phyloP scores from a whole-genome alignment of 352 stramenopile genomes.

The Pythium folliculosum region DNA sequence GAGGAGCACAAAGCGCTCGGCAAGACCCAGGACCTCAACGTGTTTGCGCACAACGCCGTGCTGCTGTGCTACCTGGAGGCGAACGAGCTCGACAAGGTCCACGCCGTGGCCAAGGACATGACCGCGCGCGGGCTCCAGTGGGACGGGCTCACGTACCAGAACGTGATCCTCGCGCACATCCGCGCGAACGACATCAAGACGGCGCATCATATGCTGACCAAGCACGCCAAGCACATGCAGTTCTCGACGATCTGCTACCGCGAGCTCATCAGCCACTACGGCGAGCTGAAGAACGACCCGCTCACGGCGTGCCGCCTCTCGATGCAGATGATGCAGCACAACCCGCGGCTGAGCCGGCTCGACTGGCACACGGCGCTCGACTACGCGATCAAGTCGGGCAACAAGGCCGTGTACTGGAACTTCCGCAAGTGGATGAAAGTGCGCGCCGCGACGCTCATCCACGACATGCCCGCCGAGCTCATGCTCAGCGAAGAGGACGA shows the following conservation, averaged over 20 bases:
- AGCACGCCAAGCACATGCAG: constrained; percentile 69
- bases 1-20: constrained; percentile 36
- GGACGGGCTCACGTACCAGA: constrained; percentile 72
- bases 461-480: constrained; percentile 59
- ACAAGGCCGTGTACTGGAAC: constrained; percentile 82
- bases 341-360: constrained; percentile 68
- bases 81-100: constrained; percentile 57
- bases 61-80: constrained; percentile 58
- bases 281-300: constrained; percentile 60
- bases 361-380: constrained; percentile 81
- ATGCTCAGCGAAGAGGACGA: constrained; percentile 51
- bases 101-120: constrained; percentile 59
- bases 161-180: constrained; percentile 64
- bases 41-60: constrained; percentile 74
- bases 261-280: constrained; percentile 67
- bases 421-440: constrained; percentile 88
- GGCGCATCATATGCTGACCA: constrained; percentile 65
- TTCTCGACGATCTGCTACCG: constrained; percentile 77
- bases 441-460: constrained; percentile 52
- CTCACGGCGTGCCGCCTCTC: constrained; percentile 64
- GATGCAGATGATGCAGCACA: constrained; percentile 89
- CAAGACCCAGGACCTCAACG: constrained; percentile 46
- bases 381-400: constrained; percentile 55
- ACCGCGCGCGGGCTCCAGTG: constrained; percentile 59
- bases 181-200: constrained; percentile 57